A percentile compares a stretch with the other conserved stretches of the same genome.
Evolutionary conservation across 2,329 filamentous ascomycete genomes (phyloP).

Genomic region (Ceratocystis albifundus): DNA sequence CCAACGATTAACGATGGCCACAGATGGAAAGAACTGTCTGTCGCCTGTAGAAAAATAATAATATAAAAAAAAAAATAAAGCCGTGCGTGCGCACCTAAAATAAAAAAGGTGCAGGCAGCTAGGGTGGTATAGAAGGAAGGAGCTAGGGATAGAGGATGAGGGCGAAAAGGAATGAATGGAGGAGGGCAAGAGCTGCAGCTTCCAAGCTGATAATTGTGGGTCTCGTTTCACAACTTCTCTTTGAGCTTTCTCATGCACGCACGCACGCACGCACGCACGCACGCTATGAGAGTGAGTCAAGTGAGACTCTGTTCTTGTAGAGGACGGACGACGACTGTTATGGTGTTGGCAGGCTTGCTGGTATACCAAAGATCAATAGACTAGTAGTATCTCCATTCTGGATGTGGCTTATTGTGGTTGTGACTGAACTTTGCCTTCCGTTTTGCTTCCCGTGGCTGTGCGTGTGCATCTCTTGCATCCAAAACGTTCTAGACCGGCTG

Average conservation of each 20-base stretch:
- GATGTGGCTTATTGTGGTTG: background rate
- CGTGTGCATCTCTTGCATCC: background rate
- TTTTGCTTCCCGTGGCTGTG: background rate
- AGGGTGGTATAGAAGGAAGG: constrained; percentile 7
- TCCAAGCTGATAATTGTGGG: constrained; percentile 8
- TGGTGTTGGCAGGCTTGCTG: background rate
- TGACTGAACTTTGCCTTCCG: background rate
- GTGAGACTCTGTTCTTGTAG: background rate
- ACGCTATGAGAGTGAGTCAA: background rate
- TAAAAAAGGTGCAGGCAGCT: constrained; percentile 5
- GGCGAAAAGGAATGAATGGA: constrained; percentile 6
- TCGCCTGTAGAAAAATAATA: background rate
- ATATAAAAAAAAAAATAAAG: background rate
- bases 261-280: too few relatives aligned
- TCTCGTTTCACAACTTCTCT: constrained; percentile 10
- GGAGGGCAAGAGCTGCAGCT: constrained; percentile 11
- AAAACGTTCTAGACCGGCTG: background rate
- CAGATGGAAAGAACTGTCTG: background rate
- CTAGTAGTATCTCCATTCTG: background rate
- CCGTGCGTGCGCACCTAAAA: background rate
- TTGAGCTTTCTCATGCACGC: constrained; percentile 3
- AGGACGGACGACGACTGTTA: background rate
- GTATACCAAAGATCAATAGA: background rate
- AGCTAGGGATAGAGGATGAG: constrained; percentile 11
- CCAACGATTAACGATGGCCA: constrained; percentile 1